Conservation (phyloP, 2,329 filamentous ascomycete species). For the Sclerotinia trifoliorum region DNA sequence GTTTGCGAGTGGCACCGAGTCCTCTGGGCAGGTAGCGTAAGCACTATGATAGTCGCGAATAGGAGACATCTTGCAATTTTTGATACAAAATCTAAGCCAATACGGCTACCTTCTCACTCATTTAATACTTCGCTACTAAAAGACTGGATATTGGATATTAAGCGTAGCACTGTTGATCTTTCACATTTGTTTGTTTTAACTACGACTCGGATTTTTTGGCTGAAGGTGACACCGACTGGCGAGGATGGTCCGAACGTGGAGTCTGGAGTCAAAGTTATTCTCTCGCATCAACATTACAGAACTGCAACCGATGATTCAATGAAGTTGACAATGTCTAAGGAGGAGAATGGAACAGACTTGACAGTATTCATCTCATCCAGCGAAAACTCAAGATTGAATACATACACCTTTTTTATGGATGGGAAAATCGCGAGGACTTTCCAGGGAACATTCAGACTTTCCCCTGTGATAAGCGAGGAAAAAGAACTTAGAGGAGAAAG, state of each 20-base stretch:
- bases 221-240: slow-evolving; percentile 33
- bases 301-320: slow-evolving; percentile 43
- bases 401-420: slow-evolving; percentile 34
- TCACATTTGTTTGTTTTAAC: slow-evolving; percentile 59
- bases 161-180: slow-evolving; percentile 47
- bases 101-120: slow-evolving; percentile 28
- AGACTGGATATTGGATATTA: slow-evolving; percentile 59
- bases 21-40: slow-evolving; percentile 48
- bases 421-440: slow-evolving; percentile 24
- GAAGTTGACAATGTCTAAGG: slow-evolving; percentile 42
- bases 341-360: slow-evolving; percentile 29
- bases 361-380: slow-evolving; percentile 33
- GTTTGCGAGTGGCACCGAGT: slow-evolving; percentile 49
- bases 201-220: slow-evolving; percentile 37
- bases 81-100: slow-evolving; percentile 32
- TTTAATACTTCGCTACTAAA: slow-evolving; percentile 26
- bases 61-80: slow-evolving; percentile 40
- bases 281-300: slow-evolving; percentile 49
- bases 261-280: slow-evolving; percentile 38
- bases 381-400: slow-evolving; percentile 31
- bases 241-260: slow-evolving; percentile 22
- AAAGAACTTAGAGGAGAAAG: neutral
- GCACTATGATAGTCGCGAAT: slow-evolving; percentile 48
- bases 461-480: slow-evolving; percentile 6
- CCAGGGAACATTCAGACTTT: slow-evolving; percentile 30